Evolutionary conservation across 805 yeast genomes (phyloP).

Genomic region (Schizosaccharomyces cryophilus): DNA sequence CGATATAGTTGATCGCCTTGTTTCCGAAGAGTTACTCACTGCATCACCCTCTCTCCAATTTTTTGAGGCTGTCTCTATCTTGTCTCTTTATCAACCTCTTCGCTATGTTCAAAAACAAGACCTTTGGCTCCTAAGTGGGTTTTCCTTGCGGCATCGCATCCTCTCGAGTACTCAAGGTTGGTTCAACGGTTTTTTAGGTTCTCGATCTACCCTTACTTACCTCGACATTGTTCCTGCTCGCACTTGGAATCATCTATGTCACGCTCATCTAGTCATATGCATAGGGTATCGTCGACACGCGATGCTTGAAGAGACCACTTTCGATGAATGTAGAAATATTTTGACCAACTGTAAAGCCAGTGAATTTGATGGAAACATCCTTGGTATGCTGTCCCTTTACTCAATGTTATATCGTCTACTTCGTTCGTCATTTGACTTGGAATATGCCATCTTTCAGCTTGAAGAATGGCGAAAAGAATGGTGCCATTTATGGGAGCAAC

Average conservation of each 20-base stretch:
- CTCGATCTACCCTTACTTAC: neutral
- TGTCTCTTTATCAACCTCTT: neutral
- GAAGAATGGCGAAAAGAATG: slow-evolving; percentile 1
- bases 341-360: neutral
- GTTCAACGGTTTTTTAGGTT: neutral
- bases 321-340: neutral
- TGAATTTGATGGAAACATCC: neutral
- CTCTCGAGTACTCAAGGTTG: neutral
- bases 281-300: slow-evolving; percentile 1
- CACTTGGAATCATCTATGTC: neutral
- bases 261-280: neutral
- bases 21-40: neutral
- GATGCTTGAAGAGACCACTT: neutral
- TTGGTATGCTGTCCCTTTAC: neutral
- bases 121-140: neutral
- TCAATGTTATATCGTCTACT: neutral
- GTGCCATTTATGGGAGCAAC: neutral
- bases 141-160: neutral
- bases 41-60: neutral
- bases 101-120: neutral
- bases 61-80: neutral
- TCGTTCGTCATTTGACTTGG: neutral
- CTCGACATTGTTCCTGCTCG: neutral
- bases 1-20: neutral
- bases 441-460: neutral